Evolutionary conservation across 108 stramenopile species (phyloP), one percentile per base, ranked within the genome.

Genomic region (Skeletonema costatum): DNA sequence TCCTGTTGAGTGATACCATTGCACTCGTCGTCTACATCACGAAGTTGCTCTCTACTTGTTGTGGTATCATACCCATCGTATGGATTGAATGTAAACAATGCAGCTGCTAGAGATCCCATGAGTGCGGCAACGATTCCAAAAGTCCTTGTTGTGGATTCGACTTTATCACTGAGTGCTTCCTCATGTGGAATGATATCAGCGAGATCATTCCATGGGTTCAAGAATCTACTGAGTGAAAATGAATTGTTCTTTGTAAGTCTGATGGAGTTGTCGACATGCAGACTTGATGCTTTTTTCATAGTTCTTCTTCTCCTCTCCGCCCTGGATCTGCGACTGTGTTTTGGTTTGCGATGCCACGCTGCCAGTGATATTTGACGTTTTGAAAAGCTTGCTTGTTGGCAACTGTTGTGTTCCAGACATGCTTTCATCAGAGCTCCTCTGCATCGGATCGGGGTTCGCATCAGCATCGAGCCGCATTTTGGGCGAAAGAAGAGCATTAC

Each of bases 41-140:
- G 61, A 25, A 42, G 19, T 53, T 3, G 56, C 35, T 58, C 10
- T 53, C 60, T 41, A 30, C 44, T 66, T 17, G 17, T 50, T 19
- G 48, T 50, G 31, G 70, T 33, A 61, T 82, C 81, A 50, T 76
- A 75, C 32, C 73, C 75, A 60, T 73, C 81, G 39, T 75, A 71
- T n/a, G 75, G 60, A 59, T 66, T 82, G 8, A 82, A 46, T 2
- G 81, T 76, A 7, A 82, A 32, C 31, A 76, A 44, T 32, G 70
- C 75, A 3, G 81, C 81, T 1, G 75, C 63, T 19, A 82, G 21
- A 21, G 70, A 71, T 16, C 81, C 75, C 75, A 82, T 82, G 4
- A 82, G 33, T n/a, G 73, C 81, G 0, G 81, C 68, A 12, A 82
- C 81, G 13, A 82, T 76, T 13, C 81, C 81, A 60, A 82, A 82